These are phyloP conservation scores for Lichtheimia ramosa DNA, from an alignment of 371 early-diverging fungal genomes.

Conservation along the genomic window DNA sequence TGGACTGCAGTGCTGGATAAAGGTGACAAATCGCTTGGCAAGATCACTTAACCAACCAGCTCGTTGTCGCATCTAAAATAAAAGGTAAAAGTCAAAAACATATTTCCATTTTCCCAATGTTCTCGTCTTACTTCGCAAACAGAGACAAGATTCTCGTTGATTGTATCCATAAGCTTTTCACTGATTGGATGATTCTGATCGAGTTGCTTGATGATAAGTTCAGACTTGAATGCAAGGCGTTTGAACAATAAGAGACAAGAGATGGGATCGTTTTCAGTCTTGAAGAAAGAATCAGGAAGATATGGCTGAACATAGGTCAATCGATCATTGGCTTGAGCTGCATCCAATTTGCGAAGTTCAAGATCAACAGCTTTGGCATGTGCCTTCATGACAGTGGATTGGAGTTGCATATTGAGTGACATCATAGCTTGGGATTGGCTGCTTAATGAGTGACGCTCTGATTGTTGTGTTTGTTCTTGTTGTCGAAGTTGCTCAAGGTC, in stretches of 20 bases:
- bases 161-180: constrained; percentile 57
- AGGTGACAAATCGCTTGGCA: constrained; percentile 67
- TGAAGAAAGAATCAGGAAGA: constrained; percentile 83
- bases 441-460: constrained; percentile 52
- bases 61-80: constrained; percentile 60
- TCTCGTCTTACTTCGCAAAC: constrained; percentile 51
- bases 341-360: constrained; percentile 85
- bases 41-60: constrained; percentile 71
- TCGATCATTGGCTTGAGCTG: constrained; percentile 78
- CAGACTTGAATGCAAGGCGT: constrained; percentile 80
- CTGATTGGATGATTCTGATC: constrained; percentile 67
- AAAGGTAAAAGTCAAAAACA: not conserved
- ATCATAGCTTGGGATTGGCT: constrained; percentile 85
- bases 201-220: constrained; percentile 73
- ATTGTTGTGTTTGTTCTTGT: constrained; percentile 56
- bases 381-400: constrained; percentile 79
- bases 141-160: constrained; percentile 51
- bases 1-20: constrained; percentile 66
- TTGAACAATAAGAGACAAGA: constrained; percentile 72
- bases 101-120: too few species aligned
- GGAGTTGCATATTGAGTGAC: constrained; percentile 79
- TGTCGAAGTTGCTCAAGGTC: constrained; percentile 71
- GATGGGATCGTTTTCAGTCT: constrained; percentile 79
- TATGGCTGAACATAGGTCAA: constrained; percentile 75
- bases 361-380: constrained; percentile 89